phyloP scores from a whole-genome alignment of 2,329 filamentous ascomycete species.

The Aspergillus arachidicola region DNA sequence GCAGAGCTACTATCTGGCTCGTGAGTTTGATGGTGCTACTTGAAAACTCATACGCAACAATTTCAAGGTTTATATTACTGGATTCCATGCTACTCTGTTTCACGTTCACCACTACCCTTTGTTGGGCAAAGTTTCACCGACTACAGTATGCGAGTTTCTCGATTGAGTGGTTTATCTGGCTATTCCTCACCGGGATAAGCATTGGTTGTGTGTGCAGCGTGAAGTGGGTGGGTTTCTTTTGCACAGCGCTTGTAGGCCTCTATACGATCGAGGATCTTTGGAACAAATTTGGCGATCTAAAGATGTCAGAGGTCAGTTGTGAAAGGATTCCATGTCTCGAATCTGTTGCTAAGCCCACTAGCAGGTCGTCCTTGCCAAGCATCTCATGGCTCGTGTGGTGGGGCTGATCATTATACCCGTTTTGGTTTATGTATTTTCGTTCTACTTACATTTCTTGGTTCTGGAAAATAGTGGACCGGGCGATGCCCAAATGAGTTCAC shows the following conservation, averaged over 20 bases:
- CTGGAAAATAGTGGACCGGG: constrained; percentile 92
- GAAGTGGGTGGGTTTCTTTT: constrained; percentile 96
- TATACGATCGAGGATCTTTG: constrained; percentile 97
- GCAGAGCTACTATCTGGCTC: constrained; percentile 86
- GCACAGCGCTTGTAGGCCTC: constrained; percentile 88
- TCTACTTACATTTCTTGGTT: constrained; percentile 91
- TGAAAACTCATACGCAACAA: constrained; percentile 99
- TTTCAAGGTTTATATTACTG: constrained; percentile 95
- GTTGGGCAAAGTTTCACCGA: constrained; percentile 96
- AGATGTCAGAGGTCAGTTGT: constrained; percentile 75
- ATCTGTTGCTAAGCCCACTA: constrained; percentile 33
- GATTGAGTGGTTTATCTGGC: constrained; percentile 90
- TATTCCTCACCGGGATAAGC: constrained; percentile 88
- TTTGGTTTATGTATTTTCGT: constrained; percentile 92
- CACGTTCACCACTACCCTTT: constrained; percentile 95
- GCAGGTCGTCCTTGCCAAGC: constrained; percentile 69
- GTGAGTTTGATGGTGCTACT: constrained; percentile 96
- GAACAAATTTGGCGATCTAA: constrained; percentile 94
- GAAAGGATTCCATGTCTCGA: not conserved
- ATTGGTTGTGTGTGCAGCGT: constrained; percentile 98
- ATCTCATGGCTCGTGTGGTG: constrained; percentile 77
- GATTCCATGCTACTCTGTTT: constrained; percentile 99
- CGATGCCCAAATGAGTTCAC: constrained; percentile 99
- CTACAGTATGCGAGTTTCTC: constrained; percentile 85
- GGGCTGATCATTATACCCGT: constrained; percentile 88